Evolutionary conservation across 2,329 filamentous ascomycete genomes (phyloP).

Genomic region (Lecanicillium sp.): DNA sequence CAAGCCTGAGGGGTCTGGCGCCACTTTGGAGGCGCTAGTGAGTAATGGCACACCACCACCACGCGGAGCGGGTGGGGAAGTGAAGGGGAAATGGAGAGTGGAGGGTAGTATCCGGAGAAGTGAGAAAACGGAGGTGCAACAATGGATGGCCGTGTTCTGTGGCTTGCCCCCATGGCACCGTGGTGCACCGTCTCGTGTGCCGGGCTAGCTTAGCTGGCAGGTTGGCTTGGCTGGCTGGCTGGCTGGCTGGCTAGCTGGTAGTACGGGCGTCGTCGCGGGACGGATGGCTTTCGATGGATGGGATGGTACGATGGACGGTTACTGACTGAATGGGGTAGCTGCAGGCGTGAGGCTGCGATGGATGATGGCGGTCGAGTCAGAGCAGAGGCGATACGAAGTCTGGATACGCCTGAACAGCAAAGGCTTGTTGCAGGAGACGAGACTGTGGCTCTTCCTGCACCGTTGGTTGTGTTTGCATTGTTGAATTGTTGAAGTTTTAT

Average conservation of each 20-base stretch:
- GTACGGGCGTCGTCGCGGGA: constrained; percentile 1
- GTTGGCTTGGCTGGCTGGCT: not conserved
- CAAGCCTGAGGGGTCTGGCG: constrained; percentile 6
- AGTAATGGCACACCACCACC: constrained; percentile 7
- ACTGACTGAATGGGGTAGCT: constrained; percentile 6
- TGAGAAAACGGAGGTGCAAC: constrained; percentile 7
- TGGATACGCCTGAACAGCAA: too few species aligned
- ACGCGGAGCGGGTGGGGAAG: constrained; percentile 3
- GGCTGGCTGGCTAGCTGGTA: constrained; percentile 1
- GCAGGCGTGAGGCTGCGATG: constrained; percentile 8
- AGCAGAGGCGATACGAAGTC: not conserved
- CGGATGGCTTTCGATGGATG: constrained; percentile 7
- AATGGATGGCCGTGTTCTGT: constrained; percentile 5
- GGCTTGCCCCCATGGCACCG: not conserved
- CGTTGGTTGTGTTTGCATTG: not conserved
- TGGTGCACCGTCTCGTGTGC: not conserved
- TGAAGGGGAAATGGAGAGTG: constrained; percentile 8
- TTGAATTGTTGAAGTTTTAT: not conserved
- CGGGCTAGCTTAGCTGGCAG: not conserved
- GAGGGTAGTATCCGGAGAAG: constrained; percentile 10
- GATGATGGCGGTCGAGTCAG: not conserved
- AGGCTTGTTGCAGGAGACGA: not conserved
- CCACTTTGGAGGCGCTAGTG: constrained; percentile 4
- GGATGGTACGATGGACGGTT: constrained; percentile 8
- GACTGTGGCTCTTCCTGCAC: not conserved